Percentiles rank a stretch among this genome's conserved stretches.
These are phyloP conservation scores for Ramalina intermedia DNA, from an alignment of 495 filamentous ascomycete genomes.

Conservation along the genomic window DNA sequence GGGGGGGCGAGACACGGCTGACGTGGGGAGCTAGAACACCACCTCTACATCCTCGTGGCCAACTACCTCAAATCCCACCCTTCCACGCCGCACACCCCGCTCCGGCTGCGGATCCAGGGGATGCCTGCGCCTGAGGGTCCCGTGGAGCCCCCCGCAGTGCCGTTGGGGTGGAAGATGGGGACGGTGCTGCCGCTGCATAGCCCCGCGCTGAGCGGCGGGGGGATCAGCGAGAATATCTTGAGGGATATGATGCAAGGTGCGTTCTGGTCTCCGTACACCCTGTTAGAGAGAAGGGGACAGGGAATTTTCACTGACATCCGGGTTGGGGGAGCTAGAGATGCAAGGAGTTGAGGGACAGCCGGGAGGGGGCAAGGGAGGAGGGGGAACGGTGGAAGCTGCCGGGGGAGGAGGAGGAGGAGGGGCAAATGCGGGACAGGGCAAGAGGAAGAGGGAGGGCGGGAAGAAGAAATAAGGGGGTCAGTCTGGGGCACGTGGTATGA, in stretches of 20 bases:
- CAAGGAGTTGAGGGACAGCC: constrained; percentile 22
- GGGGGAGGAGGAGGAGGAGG: constrained; percentile 7
- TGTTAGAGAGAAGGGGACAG: constrained; percentile 55
- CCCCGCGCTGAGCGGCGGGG: constrained; percentile 79
- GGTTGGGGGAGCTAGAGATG: constrained; percentile 17
- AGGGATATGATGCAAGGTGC: constrained; percentile 72
- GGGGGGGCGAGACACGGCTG: no score
- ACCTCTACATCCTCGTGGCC: constrained; percentile 67
- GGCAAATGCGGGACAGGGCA: constrained; percentile 7
- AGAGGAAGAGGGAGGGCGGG: constrained; percentile 12
- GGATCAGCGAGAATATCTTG: constrained; percentile 89
- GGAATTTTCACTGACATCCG: no score
- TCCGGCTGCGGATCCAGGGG: constrained; percentile 50
- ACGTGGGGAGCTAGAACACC: constrained; percentile 42
- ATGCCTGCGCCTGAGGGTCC: constrained; percentile 51
- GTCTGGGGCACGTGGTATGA: no score
- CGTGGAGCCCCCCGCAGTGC: constrained; percentile 57
- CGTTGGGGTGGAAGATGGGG: constrained; percentile 84
- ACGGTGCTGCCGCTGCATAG: constrained; percentile 72
- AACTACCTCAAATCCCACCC: constrained; percentile 63
- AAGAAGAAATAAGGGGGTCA: constrained; percentile 2
- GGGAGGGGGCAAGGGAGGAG: constrained; percentile 54
- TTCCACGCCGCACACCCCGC: constrained; percentile 50
- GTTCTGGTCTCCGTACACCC: no score
- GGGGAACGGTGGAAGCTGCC: constrained; percentile 30